A percentile compares a stretch with the other conserved stretches of the same genome.
Evolutionary conservation across 2,329 filamentous ascomycete genomes (phyloP).

Genomic region (Fusarium cicatricum): DNA sequence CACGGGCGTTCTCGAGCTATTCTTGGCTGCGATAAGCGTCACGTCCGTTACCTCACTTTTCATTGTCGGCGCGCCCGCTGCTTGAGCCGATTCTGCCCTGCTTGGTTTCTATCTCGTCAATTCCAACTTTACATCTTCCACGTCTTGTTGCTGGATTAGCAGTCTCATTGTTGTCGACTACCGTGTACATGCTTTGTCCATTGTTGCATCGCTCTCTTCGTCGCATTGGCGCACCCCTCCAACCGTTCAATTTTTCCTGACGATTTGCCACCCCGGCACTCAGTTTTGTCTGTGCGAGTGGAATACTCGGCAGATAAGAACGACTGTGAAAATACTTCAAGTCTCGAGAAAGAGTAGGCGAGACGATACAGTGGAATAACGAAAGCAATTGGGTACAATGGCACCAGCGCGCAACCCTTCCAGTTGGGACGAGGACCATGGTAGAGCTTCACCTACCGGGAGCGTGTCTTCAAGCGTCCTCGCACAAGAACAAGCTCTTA

Average conservation of each 20-base stretch:
- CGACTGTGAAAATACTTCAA: neutral
- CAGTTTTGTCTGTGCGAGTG: slow-evolving; percentile 4
- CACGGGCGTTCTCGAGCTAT: slow-evolving; percentile 19
- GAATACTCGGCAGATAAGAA: slow-evolving; percentile 10
- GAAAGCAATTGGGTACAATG: slow-evolving; percentile 34
- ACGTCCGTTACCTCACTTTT: slow-evolving; percentile 21
- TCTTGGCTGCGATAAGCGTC: slow-evolving; percentile 40
- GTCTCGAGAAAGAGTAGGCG: slow-evolving; percentile 1
- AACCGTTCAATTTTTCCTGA: slow-evolving; percentile 26
- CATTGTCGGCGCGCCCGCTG: slow-evolving; percentile 27
- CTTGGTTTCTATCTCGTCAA: slow-evolving; percentile 1
- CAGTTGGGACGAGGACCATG: slow-evolving; percentile 58
- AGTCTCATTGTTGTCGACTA: neutral
- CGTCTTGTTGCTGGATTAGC: neutral
- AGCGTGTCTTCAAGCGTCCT: slow-evolving; percentile 55
- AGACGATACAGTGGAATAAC: neutral
- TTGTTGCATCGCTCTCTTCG: slow-evolving; percentile 19
- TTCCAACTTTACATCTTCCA: neutral
- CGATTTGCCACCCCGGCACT: slow-evolving; percentile 25
- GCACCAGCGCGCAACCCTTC: slow-evolving; percentile 49
- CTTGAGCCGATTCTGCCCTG: slow-evolving; percentile 30
- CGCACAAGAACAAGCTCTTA: slow-evolving; percentile 56
- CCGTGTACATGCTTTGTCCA: slow-evolving; percentile 21
- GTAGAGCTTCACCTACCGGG: slow-evolving; percentile 51
- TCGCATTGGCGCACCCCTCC: slow-evolving; percentile 14